Conservation (phyloP, 495 filamentous ascomycete genomes). For the Xylaria curta region DNA sequence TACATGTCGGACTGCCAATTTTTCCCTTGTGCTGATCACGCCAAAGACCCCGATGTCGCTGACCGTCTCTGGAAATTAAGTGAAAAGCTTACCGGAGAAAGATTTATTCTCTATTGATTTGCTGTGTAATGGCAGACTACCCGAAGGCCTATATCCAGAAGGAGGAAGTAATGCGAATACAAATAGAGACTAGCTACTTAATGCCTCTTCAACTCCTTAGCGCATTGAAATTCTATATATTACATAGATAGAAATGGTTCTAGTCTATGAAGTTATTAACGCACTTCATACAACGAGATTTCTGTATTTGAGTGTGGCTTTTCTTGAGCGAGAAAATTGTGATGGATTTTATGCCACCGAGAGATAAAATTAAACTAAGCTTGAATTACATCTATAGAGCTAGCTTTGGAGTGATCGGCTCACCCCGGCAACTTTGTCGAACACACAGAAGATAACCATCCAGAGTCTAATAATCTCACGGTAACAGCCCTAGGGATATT, state of each 20-base stretch:
- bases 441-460: no score
- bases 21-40: conserved; percentile 31
- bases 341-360: no score
- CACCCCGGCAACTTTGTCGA: no score
- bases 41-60: conserved; percentile 28
- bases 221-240: background rate
- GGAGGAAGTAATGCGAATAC: background rate
- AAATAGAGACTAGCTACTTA: background rate
- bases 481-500: background rate
- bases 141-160: background rate
- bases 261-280: background rate
- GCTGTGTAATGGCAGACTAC: no score
- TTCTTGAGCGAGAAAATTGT: background rate
- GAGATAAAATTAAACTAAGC: no score
- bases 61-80: conserved; percentile 41
- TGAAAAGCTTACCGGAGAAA: conserved; percentile 40
- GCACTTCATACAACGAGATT: background rate
- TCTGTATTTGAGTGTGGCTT: background rate
- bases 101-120: conserved; percentile 28
- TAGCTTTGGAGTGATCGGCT: no score
- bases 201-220: background rate
- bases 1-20: conserved; percentile 53
- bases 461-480: background rate
- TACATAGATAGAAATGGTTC: background rate
- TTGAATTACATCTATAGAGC: no score